A percentile compares a stretch with the other conserved stretches of the same genome.
Evolutionary conservation across 2,329 filamentous ascomycete species (phyloP).

Genomic region (Mariannaea sp.): DNA sequence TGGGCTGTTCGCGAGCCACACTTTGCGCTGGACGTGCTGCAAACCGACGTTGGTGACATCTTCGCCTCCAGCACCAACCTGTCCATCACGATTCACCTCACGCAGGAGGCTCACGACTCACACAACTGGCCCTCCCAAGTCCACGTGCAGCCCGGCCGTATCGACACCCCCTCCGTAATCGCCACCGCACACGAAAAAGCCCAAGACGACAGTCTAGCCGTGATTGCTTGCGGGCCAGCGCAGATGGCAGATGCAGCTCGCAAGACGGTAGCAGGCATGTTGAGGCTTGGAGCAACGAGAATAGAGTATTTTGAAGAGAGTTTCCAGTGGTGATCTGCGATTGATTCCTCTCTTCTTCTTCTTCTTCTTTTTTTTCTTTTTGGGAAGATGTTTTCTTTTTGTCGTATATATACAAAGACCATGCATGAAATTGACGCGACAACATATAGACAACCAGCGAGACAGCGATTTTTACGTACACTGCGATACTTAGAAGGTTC

Average conservation of each 20-base stretch:
- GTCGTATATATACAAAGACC: too few species aligned
- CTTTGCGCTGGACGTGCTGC: conserved; percentile 44
- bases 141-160: conserved; percentile 36
- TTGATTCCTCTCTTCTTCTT: background rate
- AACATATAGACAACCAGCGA: too few species aligned
- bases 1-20: conserved; percentile 51
- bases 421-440: too few species aligned
- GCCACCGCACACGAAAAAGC: conserved; percentile 31
- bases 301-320: conserved; percentile 52
- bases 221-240: conserved; percentile 52
- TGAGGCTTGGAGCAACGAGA: conserved; percentile 33
- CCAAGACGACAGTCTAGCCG: conserved; percentile 40
- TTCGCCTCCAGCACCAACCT: conserved; percentile 40
- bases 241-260: conserved; percentile 52
- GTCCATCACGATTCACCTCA: conserved; percentile 46
- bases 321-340: conserved; percentile 50
- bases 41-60: conserved; percentile 39
- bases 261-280: conserved; percentile 40
- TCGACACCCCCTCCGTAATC: conserved; percentile 43
- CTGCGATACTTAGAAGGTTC: too few species aligned
- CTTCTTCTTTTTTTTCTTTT: too few species aligned
- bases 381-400: too few species aligned
- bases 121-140: conserved; percentile 27
- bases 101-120: conserved; percentile 23
- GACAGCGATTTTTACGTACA: too few species aligned